A percentile compares a stretch with the other conserved stretches of the same genome.
Conservation (phyloP, 2,329 filamentous ascomycete genomes). For the Aspergillus fumigatus region DNA sequence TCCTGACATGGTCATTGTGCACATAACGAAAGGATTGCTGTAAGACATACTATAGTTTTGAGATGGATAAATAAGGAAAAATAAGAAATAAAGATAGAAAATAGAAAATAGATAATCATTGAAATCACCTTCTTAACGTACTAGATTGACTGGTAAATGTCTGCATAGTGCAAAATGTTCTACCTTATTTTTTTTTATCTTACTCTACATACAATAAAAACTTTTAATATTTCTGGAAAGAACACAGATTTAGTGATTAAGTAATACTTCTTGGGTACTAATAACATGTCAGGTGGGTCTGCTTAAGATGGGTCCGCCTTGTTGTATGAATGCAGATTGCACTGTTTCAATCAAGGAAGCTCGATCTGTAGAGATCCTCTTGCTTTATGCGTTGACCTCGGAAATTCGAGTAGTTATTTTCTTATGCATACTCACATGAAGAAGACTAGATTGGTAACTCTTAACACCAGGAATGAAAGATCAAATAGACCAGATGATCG, state of each 20-base stretch:
- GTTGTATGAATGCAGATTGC: background rate
- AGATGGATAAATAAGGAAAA: no score
- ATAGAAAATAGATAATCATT: background rate
- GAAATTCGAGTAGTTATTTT: background rate
- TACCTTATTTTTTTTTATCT: background rate
- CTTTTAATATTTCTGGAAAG: background rate
- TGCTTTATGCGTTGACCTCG: background rate
- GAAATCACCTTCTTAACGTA: background rate
- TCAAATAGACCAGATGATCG: slow-evolving; percentile 8
- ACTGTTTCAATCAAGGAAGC: background rate
- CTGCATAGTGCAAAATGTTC: background rate
- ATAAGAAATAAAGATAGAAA: background rate
- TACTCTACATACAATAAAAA: background rate
- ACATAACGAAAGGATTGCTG: background rate
- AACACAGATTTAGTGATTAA: background rate
- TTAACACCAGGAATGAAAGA: background rate
- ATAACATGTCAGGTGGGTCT: background rate
- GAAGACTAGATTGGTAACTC: background rate
- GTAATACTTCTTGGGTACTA: background rate
- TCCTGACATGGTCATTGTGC: background rate
- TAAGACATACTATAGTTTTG: background rate
- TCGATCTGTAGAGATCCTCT: background rate
- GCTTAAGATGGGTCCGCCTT: background rate
- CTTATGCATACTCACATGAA: background rate
- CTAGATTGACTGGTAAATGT: background rate